A percentile compares a stretch with the other conserved stretches of the same genome.
These are phyloP conservation scores for Pseudocercospora macadamiae DNA, from an alignment of 2,329 filamentous ascomycete species.

Conservation along the genomic window DNA sequence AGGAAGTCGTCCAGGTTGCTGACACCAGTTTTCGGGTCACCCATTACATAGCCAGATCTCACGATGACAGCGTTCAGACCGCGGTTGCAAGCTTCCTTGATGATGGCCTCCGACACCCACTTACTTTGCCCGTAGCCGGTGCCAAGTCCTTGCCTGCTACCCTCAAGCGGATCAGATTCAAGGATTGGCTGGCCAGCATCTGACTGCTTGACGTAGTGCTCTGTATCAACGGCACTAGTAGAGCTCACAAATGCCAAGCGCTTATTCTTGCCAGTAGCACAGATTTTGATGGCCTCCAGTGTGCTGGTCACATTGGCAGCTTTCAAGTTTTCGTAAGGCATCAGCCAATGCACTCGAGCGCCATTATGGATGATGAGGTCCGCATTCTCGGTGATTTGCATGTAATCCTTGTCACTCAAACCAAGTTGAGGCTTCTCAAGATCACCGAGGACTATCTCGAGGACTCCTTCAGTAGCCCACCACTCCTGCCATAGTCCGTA, in stretches of 20 bases:
- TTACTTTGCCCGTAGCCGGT: slow-evolving; percentile 93
- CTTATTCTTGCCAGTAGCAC: slow-evolving; percentile 77
- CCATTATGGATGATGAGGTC: slow-evolving; percentile 80
- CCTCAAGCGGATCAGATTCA: slow-evolving; percentile 77
- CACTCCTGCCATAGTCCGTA: slow-evolving; percentile 78
- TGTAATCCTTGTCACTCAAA: slow-evolving; percentile 67
- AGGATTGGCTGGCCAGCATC: slow-evolving; percentile 68
- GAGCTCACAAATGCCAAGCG: slow-evolving; percentile 80
- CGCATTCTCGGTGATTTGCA: slow-evolving; percentile 64
- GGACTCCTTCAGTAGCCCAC: slow-evolving; percentile 61
- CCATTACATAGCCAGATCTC: slow-evolving; percentile 83
- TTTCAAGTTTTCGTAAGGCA: slow-evolving; percentile 72
- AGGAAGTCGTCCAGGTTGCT: slow-evolving; percentile 89
- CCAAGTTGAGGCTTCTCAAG: slow-evolving; percentile 74
- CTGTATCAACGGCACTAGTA: slow-evolving; percentile 78
- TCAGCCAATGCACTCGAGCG: slow-evolving; percentile 77
- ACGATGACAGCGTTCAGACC: slow-evolving; percentile 77
- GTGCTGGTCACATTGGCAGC: slow-evolving; percentile 80
- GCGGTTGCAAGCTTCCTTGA: slow-evolving; percentile 75
- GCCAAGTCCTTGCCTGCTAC: slow-evolving; percentile 73
- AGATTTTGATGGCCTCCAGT: slow-evolving; percentile 74
- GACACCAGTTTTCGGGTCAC: slow-evolving; percentile 69
- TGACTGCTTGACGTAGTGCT: slow-evolving; percentile 77
- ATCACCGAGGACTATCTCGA: slow-evolving; percentile 73
- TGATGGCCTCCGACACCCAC: slow-evolving; percentile 75